These are phyloP conservation scores for Aspergillus bombycis DNA, from an alignment of 2,329 filamentous ascomycete species.

Conservation along the genomic window DNA sequence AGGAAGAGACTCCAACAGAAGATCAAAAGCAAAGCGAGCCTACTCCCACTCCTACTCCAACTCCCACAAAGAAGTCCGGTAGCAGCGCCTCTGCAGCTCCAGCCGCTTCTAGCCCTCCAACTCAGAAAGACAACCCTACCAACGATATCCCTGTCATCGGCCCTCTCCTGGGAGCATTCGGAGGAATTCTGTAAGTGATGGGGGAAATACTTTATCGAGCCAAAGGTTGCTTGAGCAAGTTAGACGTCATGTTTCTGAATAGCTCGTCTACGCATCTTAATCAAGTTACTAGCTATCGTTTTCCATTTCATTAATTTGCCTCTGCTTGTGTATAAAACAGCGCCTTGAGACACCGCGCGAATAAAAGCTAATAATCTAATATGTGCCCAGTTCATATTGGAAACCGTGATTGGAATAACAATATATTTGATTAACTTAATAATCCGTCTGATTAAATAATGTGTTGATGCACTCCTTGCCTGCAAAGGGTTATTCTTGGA, in stretches of 20 bases:
- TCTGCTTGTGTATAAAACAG: neutral
- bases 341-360: neutral
- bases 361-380: neutral
- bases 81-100: neutral
- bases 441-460: neutral
- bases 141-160: constrained; percentile 30
- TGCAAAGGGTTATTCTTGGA: neutral
- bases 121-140: constrained; percentile 18
- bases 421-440: neutral
- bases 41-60: neutral
- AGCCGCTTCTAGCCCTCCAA: neutral
- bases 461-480: neutral
- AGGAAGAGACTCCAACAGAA: neutral
- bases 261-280: neutral
- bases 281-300: neutral
- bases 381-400: neutral
- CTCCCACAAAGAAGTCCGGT: neutral
- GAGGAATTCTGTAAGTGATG: neutral
- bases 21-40: neutral
- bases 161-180: constrained; percentile 19
- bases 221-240: neutral
- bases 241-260: neutral
- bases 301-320: neutral
- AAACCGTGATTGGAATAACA: neutral
- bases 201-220: neutral